Evolutionary conservation across 306 rosid genomes (phyloP), one percentile per base, ranked within the genome.

Genomic region (Quercus ilex): DNA sequence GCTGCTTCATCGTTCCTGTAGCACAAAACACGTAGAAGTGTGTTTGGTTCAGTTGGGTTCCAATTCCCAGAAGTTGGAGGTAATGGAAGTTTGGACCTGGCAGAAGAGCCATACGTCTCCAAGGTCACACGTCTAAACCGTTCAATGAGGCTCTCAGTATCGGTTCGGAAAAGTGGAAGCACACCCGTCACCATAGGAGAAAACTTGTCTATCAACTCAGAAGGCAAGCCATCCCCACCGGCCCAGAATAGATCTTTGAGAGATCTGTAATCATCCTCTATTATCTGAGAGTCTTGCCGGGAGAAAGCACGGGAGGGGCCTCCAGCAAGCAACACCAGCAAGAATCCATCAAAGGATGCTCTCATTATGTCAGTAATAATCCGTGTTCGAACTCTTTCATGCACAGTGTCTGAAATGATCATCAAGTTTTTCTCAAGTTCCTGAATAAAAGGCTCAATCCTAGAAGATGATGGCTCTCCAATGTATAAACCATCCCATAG

Each of bases 11-110:
- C 99, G 13, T 90, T 95, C 76, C 99, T 80, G 83, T 93, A 85
- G 87, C 99, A 95, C 80, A 95, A 69, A 77, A 91, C 90, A 10
- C 99, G 99, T 46, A 95, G 85, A 71, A 95, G 85, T 17, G 99
- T 93, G 90, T 95, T 95, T 49, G 99, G 96, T 46, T 95, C 99
- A 11, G 91, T 80, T 67, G 98, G 94, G 75, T 85, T 86, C 99
- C 99, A 95, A 83, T 95, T 94, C 69, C 98, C 98, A 0, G 99
- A 84, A 77, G 99, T 91, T 56, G 98, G 98, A 72, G 99, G 99
- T 55, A 95, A 81, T 77, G 98, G 99, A 78, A 95, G 92, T 77
- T 82, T 93, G 79, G 98, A 95, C 89, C 90, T 88, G 65, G 91
- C 94, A 41, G 96, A 89, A 55, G 97, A 89, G 80, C 94, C 96